phyloP scores from a whole-genome alignment of 768 basidiomycete genomes.

The Phanerochaete sordida region DNA sequence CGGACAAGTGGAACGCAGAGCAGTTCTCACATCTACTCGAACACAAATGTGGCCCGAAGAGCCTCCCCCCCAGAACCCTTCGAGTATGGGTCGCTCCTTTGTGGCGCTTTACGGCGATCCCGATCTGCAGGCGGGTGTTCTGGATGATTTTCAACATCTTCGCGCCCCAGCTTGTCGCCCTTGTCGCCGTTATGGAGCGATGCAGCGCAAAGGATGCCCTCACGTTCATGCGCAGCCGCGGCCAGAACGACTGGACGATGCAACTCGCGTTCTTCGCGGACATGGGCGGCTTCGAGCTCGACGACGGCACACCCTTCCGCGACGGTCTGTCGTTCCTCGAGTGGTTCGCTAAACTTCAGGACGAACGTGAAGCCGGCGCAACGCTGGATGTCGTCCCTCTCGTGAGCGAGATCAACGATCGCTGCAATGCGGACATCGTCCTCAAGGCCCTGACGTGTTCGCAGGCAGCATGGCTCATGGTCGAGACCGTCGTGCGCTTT shows the following conservation, averaged over 20 bases:
- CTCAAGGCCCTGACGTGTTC: not conserved
- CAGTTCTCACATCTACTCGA: not conserved
- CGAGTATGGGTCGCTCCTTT: too few species aligned
- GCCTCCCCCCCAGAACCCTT: too few species aligned
- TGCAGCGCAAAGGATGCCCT: not conserved
- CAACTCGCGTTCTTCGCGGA: not conserved
- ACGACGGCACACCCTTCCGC: not conserved
- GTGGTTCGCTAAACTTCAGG: not conserved
- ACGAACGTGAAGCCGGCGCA: not conserved
- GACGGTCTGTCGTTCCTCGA: not conserved
- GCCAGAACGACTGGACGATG: not conserved
- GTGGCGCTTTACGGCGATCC: too few species aligned
- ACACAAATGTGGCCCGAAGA: too few species aligned
- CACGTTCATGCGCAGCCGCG: not conserved
- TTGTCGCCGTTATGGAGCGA: not conserved
- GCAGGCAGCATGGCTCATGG: not conserved
- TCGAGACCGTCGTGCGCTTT: not conserved
- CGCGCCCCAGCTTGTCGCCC: not conserved
- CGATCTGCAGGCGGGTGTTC: too few species aligned
- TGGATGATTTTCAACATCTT: slow-evolving; percentile 1
- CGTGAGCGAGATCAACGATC: not conserved
- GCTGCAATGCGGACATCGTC: not conserved
- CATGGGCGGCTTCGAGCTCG: slow-evolving; percentile 1
- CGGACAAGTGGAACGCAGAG: not conserved
- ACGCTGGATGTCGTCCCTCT: not conserved